Base-by-base conservation (phyloP, 345 rosid species). In the Corymbia maculata region DNA sequence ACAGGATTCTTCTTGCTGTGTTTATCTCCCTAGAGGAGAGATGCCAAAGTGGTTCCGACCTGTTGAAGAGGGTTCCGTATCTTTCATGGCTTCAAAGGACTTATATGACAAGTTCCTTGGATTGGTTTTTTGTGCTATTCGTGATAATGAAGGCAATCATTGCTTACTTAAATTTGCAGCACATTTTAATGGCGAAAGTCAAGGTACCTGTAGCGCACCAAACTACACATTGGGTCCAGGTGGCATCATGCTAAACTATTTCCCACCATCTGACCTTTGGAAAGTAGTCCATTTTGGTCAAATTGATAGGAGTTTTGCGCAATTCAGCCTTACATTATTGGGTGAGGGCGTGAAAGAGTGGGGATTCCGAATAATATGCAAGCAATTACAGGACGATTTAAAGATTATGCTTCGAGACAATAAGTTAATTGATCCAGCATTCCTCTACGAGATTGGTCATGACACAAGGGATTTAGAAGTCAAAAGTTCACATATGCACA, bases 131-230 rank as follows among this genome's bases (percentile, higher is more conserved):
- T 19, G 10, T 53, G 4, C 0, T 0, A 2, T 19, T 6, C 0
- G 4, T 19, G 0, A 53, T 1, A 17, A 19, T 53, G 1, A 53
- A 53, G 24, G 2, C 24, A 0, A 7, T 2, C 0, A 1, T 3
- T 7, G 4, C 59, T 0, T 0, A 51, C 17, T 14, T 51, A 0
- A 0, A 0, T 14, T 51, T 51, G 1, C 0, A 2, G 1, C 6
- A 51, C 2, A 13, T 51, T 51, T 51, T 51, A 2, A 51, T 14
- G 52, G 52, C 16, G 55, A 16, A 52, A 51, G 5, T 0, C 13
- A 4, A 4, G 0, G 0, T 51, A 5, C 0, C 52, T 0, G 0
- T 0, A 0, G 0, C 12, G 1, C 2, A 14, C 1, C 0, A 2
- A 0, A 0, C 53, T 13, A 0, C 7, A 51, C 0, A 51, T 51